phyloP scores from a whole-genome alignment of 495 filamentous ascomycete species.

The Hypoxylon fragiforme region DNA sequence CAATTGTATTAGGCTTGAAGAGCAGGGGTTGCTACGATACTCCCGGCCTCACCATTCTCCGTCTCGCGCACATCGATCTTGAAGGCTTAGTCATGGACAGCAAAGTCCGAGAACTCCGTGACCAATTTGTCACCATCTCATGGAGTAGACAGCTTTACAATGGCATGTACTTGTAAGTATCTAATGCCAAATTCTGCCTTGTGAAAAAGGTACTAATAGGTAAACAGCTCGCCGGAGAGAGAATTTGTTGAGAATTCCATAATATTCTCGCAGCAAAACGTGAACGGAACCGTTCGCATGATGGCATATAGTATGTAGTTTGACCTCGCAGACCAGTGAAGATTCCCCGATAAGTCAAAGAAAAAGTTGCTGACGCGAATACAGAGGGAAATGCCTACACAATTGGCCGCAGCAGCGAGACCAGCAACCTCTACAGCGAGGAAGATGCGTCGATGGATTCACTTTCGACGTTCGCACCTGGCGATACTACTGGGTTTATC shows the following conservation, averaged over 20 bases:
- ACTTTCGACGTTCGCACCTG: constrained; percentile 76
- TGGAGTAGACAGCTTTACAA: constrained; percentile 81
- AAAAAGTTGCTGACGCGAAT: constrained; percentile 64
- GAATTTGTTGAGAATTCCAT: constrained; percentile 66
- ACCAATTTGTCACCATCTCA: constrained; percentile 77
- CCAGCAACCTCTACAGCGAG: constrained; percentile 84
- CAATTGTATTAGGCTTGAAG: constrained; percentile 49
- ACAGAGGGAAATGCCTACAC: constrained; percentile 77
- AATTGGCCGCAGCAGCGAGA: constrained; percentile 73
- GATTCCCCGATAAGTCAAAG: constrained; percentile 39
- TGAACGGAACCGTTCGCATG: constrained; percentile 59
- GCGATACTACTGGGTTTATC: constrained; percentile 71
- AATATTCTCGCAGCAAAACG: constrained; percentile 67
- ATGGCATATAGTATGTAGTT: constrained; percentile 58
- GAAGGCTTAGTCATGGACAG: constrained; percentile 85
- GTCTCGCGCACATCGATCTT: constrained; percentile 77
- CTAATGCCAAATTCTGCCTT: not conserved
- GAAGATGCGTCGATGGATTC: constrained; percentile 85
- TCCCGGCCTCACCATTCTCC: constrained; percentile 68
- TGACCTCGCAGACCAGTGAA: too few relatives aligned
- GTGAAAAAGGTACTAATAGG: not conserved
- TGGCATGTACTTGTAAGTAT: constrained; percentile 62
- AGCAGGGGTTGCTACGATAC: constrained; percentile 92
- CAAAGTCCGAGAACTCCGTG: constrained; percentile 81
- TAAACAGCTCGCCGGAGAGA: constrained; percentile 67